Conservation (phyloP, 2,329 filamentous ascomycete genomes). For the Trichoderma guizhouense region DNA sequence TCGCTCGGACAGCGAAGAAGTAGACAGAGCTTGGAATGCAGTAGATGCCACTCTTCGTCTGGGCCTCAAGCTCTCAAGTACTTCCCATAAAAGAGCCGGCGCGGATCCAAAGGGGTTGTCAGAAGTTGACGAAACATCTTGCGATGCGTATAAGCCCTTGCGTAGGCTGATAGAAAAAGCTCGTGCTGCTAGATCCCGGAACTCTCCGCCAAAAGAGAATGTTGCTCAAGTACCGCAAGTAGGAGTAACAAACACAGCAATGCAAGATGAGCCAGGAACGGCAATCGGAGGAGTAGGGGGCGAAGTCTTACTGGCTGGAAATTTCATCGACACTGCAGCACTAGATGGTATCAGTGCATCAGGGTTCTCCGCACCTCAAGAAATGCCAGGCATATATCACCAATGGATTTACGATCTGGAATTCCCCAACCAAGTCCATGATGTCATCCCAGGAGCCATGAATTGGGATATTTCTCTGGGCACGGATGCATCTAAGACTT, state of each 20-base stretch:
- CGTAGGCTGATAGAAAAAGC: not conserved
- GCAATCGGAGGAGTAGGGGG: no score
- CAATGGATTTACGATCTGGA: not conserved
- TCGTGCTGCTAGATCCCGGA: not conserved
- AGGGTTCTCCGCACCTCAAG: not conserved
- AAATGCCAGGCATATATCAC: not conserved
- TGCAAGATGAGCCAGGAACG: not conserved
- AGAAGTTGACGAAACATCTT: not conserved
- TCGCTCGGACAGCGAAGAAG: not conserved
- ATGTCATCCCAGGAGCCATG: not conserved
- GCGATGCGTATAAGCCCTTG: not conserved
- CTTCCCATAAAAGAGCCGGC: not conserved
- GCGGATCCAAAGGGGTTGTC: not conserved
- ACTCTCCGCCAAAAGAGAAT: no score
- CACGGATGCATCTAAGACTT: not conserved
- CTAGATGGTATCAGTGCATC: not conserved
- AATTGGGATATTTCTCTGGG: not conserved
- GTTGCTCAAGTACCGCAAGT: not conserved
- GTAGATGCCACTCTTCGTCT: not conserved
- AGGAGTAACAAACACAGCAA: not conserved
- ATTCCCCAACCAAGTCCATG: not conserved
- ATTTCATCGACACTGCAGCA: not conserved
- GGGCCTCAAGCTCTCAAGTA: not conserved
- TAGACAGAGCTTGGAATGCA: not conserved
- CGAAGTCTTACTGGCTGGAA: not conserved